Evolutionary conservation across 306 rosid species (phyloP).

Genomic region (Corylus americana): DNA sequence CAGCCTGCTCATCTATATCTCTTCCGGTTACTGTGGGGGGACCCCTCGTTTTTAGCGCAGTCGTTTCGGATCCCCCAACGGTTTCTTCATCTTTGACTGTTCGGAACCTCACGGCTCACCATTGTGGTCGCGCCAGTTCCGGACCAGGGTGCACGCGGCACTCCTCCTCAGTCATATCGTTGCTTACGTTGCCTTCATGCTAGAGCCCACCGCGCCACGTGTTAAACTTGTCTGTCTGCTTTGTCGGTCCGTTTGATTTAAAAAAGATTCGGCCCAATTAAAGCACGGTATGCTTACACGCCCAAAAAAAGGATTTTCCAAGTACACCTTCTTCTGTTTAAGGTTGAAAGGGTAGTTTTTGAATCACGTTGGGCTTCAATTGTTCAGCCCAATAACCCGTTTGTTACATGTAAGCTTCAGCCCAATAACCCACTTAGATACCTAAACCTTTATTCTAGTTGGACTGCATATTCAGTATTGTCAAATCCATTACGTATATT

Average conservation of each 20-base stretch:
- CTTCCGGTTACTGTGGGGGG: background rate
- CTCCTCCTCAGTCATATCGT: background rate
- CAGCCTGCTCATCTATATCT: background rate
- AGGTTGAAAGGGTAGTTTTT: too few relatives aligned
- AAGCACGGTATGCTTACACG: background rate
- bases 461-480: too few relatives aligned
- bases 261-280: background rate
- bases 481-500: too few relatives aligned
- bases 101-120: background rate
- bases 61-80: constrained; percentile 37
- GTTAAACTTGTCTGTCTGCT: background rate
- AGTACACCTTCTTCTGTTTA: background rate
- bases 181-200: background rate
- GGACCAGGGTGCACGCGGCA: background rate
- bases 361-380: background rate
- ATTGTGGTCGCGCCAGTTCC: too few relatives aligned
- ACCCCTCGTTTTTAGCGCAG: constrained; percentile 3
- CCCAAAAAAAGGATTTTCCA: background rate
- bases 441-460: too few relatives aligned
- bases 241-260: background rate
- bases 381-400: too few relatives aligned
- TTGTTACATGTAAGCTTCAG: too few relatives aligned
- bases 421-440: too few relatives aligned
- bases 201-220: background rate
- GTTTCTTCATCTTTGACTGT: constrained; percentile 3